Evolutionary conservation across 192 early-diverging fungal genomes (phyloP).

Genomic region (Entomortierella parvispora): DNA sequence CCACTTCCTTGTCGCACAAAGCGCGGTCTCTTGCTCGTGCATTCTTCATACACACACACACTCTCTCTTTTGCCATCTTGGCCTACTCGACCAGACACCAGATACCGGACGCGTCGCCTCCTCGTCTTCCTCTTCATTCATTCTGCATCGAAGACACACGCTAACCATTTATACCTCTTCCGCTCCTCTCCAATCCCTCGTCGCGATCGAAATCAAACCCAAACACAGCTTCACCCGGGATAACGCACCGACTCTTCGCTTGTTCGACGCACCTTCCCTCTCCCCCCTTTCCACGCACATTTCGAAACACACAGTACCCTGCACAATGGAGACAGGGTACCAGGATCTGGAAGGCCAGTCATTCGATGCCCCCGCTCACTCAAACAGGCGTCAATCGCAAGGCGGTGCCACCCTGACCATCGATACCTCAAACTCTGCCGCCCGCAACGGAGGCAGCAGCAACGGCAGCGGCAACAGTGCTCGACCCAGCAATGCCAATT

Average conservation of each 20-base stretch:
- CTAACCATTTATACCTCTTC: background rate
- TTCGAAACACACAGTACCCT: too few relatives aligned
- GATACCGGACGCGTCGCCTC: too few relatives aligned
- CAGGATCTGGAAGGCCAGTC: slow-evolving; percentile 43
- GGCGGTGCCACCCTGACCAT: slow-evolving; percentile 17
- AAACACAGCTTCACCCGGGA: too few relatives aligned
- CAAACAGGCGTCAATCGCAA: slow-evolving; percentile 31
- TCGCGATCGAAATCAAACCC: background rate
- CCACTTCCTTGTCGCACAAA: too few relatives aligned
- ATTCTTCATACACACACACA: too few relatives aligned
- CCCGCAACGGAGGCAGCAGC: background rate
- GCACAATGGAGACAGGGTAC: slow-evolving; percentile 39
- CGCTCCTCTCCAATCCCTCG: background rate
- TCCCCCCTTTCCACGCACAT: too few relatives aligned
- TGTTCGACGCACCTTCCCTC: background rate
- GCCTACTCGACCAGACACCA: too few relatives aligned
- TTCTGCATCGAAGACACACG: background rate
- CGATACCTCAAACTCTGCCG: slow-evolving; percentile 29
- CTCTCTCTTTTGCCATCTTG: too few relatives aligned
- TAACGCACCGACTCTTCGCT: background rate
- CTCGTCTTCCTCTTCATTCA: too few relatives aligned
- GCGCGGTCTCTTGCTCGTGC: too few relatives aligned
- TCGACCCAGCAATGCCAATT: slow-evolving; percentile 13
- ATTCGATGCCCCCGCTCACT: slow-evolving; percentile 15
- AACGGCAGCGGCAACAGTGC: background rate